Evolutionary conservation across 2,329 filamentous ascomycete genomes (phyloP), one percentile per base, ranked within the genome.

Genomic region (Graphilbum sp.): DNA sequence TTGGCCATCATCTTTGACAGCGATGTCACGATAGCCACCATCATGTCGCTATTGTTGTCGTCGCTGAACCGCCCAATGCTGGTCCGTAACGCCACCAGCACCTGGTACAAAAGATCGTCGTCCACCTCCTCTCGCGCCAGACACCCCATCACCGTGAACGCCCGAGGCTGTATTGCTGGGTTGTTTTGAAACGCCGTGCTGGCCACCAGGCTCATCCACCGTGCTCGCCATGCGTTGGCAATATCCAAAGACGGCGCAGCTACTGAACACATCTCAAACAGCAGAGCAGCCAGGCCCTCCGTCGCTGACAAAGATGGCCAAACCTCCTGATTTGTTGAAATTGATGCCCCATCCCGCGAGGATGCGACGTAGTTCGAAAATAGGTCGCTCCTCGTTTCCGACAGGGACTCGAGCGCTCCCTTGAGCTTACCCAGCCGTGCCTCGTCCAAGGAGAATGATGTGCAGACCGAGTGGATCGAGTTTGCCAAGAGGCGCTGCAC

Each of bases 171-270:
- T 40, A 81, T 76, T 2, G 76, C 75, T 9, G 75, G 76, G 49
- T 81, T 81, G 50, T 75, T 79, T 50, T 81, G 76, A 51, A 81
- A 81, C 0, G 76, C 76, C 10, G 75, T 81, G 50, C 76, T 81
- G 15, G 76, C 75, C 30, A 81, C 75, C 18, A 81, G 59, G 47
- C 75, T 79, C 76, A 81, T 80, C 76, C 76, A 81, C 17, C 76
- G 67, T 17, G 76, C 75, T 20, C 76, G 68, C 76, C 76, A 81
- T 15, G 71, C 67, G 48, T 81, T 81, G 18, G 74, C 69, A 48
- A 76, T 61, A 46, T 80, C 74, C 9, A 72, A 57, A 0, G 74
- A 74, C 11, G 75, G 71, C 12, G 76, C 75, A 3, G 75, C 75
- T 15, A 76, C 59, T 2, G 66, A 62, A 44, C 72, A 79, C 13